These are phyloP conservation scores for Solanum piurae DNA, from an alignment of 257 asterid genomes.

Conservation along the genomic window DNA sequence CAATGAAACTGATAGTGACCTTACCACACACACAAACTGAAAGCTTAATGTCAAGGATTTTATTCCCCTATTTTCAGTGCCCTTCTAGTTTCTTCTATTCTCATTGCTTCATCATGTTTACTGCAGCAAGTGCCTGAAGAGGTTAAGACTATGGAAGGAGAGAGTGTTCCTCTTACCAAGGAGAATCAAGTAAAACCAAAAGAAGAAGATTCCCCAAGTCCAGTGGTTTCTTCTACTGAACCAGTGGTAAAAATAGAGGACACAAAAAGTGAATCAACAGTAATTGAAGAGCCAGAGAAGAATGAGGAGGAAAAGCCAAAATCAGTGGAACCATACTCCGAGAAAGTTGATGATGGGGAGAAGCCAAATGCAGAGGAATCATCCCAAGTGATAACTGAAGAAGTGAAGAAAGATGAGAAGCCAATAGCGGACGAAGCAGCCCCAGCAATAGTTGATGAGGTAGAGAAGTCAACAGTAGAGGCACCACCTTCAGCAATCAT, in stretches of 20 bases:
- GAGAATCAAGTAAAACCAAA: conserved; percentile 16
- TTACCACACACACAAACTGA: background rate
- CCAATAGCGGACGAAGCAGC: background rate
- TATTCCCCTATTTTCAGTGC: background rate
- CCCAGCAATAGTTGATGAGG: background rate
- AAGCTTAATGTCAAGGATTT: background rate
- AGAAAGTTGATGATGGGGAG: background rate
- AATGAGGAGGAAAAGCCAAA: background rate
- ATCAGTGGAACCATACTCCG: background rate
- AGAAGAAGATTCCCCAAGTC: conserved; percentile 15
- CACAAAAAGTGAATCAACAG: background rate
- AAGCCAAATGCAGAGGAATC: background rate
- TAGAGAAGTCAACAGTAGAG: background rate
- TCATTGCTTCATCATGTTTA: background rate
- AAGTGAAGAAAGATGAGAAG: background rate
- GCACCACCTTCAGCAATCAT: background rate
- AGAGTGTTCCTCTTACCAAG: conserved; percentile 14
- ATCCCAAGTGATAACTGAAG: background rate
- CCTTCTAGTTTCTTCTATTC: background rate
- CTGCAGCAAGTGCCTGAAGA: conserved; percentile 36
- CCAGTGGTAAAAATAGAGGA: conserved; percentile 13
- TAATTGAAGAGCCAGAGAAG: background rate
- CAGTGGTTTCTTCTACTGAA: conserved; percentile 17
- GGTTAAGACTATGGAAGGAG: conserved; percentile 26
- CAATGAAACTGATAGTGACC: background rate